phyloP scores from a whole-genome alignment of 208 protist species.

The Kentomonas sorsogonicus region DNA sequence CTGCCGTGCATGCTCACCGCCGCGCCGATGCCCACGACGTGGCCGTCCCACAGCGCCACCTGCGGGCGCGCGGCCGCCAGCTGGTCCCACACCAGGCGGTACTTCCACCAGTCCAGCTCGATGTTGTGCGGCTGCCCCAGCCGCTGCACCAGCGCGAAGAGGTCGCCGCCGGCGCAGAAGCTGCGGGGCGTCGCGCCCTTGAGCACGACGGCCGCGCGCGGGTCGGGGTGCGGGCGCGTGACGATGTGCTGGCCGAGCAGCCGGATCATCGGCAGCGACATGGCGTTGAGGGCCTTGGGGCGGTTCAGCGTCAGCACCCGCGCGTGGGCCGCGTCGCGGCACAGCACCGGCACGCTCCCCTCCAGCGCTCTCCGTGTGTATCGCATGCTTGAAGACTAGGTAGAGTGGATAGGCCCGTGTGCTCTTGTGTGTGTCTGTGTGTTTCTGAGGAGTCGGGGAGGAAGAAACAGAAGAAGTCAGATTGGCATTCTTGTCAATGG shows the following conservation, averaged over 20 bases:
- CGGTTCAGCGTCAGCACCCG: conserved; percentile 42
- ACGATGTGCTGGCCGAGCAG: conserved; percentile 16
- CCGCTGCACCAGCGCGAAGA: conserved; percentile 23
- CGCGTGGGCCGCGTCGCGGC: conserved; percentile 21
- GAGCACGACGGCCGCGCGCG: conserved; percentile 15
- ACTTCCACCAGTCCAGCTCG: conserved; percentile 35
- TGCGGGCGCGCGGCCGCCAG: conserved; percentile 20
- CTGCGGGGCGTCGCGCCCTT: conserved; percentile 12
- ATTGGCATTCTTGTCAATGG: too few relatives aligned
- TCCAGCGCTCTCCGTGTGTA: too few relatives aligned
- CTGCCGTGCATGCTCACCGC: conserved; percentile 51
- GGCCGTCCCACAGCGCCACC: conserved; percentile 49
- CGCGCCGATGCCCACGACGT: conserved; percentile 73
- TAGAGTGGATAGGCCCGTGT: too few relatives aligned
- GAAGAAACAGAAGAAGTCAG: too few relatives aligned
- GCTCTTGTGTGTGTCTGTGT: too few relatives aligned
- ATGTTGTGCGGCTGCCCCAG: conserved; percentile 12
- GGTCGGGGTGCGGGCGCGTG: conserved; percentile 10
- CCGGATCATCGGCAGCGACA: conserved; percentile 28
- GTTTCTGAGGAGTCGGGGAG: too few relatives aligned
- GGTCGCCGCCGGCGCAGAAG: conserved; percentile 55
- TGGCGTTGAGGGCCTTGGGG: conserved; percentile 24
- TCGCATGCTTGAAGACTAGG: too few relatives aligned
- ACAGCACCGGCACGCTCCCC: too few relatives aligned
- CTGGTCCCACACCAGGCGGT: conserved; percentile 54